Evolutionary conservation across 768 basidiomycete genomes (phyloP).

Genomic region (Lactifluus subvellereus): DNA sequence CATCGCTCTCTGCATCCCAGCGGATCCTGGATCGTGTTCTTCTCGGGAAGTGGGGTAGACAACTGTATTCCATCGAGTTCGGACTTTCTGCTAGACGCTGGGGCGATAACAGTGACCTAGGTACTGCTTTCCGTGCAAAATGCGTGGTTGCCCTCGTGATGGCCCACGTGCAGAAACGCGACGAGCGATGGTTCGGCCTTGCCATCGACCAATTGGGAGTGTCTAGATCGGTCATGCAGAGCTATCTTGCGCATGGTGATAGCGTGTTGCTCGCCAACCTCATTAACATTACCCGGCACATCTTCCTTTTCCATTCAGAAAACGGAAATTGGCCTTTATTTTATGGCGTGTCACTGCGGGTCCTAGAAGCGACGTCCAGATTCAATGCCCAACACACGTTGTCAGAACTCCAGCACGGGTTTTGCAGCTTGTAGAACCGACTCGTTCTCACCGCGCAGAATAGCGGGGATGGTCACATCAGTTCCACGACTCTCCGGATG

Average conservation of each 20-base stretch:
- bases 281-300: not conserved
- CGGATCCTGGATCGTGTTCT: slow-evolving; percentile 1
- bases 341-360: not conserved
- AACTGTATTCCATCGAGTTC: not conserved
- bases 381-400: not conserved
- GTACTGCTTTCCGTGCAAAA: not conserved
- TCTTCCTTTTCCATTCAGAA: not conserved
- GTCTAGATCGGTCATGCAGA: not conserved
- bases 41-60: not conserved
- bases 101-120: not conserved
- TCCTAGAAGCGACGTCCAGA: not conserved
- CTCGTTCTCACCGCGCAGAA: not conserved
- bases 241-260: not conserved
- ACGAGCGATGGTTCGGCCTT: slow-evolving; percentile 3
- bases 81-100: slow-evolving; percentile 2
- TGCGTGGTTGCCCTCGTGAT: slow-evolving; percentile 1
- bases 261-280: slow-evolving; percentile 1
- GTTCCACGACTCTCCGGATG: not conserved
- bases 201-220: slow-evolving; percentile 1
- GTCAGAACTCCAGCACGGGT: slow-evolving; percentile 4
- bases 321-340: not conserved
- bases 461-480: not conserved
- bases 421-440: slow-evolving; percentile 7
- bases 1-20: not conserved
- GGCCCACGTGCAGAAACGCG: not conserved